These are phyloP conservation scores for Cercospora canescens DNA, from an alignment of 2,329 filamentous ascomycete genomes.

Conservation along the genomic window DNA sequence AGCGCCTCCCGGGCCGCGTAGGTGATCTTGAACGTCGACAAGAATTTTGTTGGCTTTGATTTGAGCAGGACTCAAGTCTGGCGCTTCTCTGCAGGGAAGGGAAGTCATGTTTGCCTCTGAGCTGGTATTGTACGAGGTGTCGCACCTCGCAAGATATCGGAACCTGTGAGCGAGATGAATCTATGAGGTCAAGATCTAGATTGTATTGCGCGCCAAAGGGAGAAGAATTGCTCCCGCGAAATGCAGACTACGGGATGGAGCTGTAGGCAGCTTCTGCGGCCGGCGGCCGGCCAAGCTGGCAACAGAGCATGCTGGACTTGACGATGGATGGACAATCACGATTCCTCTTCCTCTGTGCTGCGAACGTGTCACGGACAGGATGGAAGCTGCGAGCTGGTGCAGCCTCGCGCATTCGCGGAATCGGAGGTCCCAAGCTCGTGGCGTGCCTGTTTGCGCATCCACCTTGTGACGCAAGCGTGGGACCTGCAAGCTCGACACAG, in stretches of 20 bases:
- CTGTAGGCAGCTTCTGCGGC: neutral
- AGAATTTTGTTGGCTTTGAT: neutral
- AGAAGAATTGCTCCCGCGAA: neutral
- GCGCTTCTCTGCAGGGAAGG: neutral
- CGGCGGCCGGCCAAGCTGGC: slow-evolving; percentile 5
- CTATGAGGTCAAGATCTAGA: neutral
- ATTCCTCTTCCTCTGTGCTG: neutral
- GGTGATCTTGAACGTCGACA: neutral
- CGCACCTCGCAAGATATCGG: neutral
- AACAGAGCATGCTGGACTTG: neutral
- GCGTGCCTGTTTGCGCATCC: neutral
- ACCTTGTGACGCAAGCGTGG: slow-evolving; percentile 1
- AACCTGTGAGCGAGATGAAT: neutral
- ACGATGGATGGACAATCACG: neutral
- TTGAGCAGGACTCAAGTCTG: neutral
- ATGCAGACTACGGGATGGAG: neutral
- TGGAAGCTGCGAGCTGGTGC: neutral
- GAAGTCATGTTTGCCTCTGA: neutral
- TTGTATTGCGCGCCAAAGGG: neutral
- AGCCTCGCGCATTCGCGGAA: neutral
- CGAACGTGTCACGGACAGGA: neutral
- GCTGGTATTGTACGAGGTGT: neutral
- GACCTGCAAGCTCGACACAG: neutral
- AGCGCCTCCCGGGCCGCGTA: slow-evolving; percentile 45
- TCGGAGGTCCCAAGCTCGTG: neutral